Percentiles rank a stretch among this genome's conserved stretches.
Conservation (phyloP, 2,329 filamentous ascomycete species). For the Ceratocystis destructans region DNA sequence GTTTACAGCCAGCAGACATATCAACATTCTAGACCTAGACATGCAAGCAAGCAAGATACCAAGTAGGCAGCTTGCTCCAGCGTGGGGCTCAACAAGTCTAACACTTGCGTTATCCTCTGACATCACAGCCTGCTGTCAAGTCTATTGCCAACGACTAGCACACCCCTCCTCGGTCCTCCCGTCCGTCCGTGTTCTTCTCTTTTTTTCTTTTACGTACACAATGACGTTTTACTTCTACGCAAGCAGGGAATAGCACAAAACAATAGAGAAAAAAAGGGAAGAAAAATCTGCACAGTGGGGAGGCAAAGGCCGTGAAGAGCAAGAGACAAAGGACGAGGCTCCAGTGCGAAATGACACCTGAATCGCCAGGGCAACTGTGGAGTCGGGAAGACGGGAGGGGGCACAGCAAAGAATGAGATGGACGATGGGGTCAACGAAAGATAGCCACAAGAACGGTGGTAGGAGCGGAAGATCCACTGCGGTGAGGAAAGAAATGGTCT, state of each 20-base stretch:
- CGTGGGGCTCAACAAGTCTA: too few relatives aligned
- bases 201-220: constrained; percentile 6
- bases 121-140: too few relatives aligned
- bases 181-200: not conserved
- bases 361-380: constrained; percentile 1
- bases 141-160: not conserved
- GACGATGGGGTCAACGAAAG: not conserved
- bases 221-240: not conserved
- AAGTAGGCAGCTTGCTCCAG: too few relatives aligned
- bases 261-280: not conserved
- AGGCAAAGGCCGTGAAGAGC: not conserved
- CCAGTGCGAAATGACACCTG: not conserved
- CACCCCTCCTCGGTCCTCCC: not conserved
- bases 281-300: not conserved
- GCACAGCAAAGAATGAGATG: not conserved
- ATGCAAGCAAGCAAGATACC: too few relatives aligned
- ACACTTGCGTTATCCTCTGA: too few relatives aligned
- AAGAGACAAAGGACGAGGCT: not conserved
- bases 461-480: not conserved
- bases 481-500: not conserved
- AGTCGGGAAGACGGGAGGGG: not conserved
- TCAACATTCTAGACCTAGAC: too few relatives aligned
- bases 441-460: too few relatives aligned
- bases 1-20: too few relatives aligned
- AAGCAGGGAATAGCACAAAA: not conserved